Percentiles rank a stretch among this genome's conserved stretches.
Evolutionary conservation across 495 filamentous ascomycete genomes (phyloP).

Genomic region (Massariosphaeria phaeospora): DNA sequence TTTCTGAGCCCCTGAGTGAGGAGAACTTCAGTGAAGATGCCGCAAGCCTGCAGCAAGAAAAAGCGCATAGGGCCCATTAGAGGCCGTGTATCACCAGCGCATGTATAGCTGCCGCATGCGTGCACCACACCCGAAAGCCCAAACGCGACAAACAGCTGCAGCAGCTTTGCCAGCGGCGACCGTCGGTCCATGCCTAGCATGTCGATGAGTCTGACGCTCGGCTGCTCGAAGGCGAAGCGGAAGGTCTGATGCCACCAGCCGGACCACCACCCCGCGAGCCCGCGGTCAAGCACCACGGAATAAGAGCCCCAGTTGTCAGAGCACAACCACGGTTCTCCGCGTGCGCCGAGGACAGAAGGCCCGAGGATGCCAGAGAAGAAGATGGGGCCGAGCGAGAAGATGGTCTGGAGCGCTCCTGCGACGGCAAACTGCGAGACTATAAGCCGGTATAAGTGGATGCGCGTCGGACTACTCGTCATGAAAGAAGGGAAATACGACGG

Average conservation of each 20-base stretch:
- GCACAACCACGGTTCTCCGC: slow-evolving; percentile 49
- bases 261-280: slow-evolving; percentile 73
- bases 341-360: slow-evolving; percentile 36
- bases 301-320: slow-evolving; percentile 58
- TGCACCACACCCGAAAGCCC: slow-evolving; percentile 39
- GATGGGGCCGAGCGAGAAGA: slow-evolving; percentile 53
- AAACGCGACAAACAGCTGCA: slow-evolving; percentile 38
- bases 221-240: slow-evolving; percentile 62
- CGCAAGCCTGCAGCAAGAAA: slow-evolving; percentile 41
- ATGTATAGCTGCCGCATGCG: slow-evolving; percentile 40
- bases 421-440: slow-evolving; percentile 49
- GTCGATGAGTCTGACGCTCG: slow-evolving; percentile 48
- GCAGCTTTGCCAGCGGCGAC: slow-evolving; percentile 20
- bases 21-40: slow-evolving; percentile 33
- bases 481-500: slow-evolving; percentile 45
- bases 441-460: slow-evolving; percentile 49
- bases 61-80: slow-evolving; percentile 39
- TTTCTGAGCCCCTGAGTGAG: slow-evolving; percentile 5
- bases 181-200: slow-evolving; percentile 26
- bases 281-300: slow-evolving; percentile 54
- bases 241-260: slow-evolving; percentile 89
- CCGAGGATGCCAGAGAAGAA: slow-evolving; percentile 55
- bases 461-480: slow-evolving; percentile 34
- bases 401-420: slow-evolving; percentile 50
- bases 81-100: slow-evolving; percentile 33